Evolutionary conservation across 139 green algal genomes (phyloP), one percentile per base, ranked within the genome.

Genomic region (Chlorella sorokiniana): DNA sequence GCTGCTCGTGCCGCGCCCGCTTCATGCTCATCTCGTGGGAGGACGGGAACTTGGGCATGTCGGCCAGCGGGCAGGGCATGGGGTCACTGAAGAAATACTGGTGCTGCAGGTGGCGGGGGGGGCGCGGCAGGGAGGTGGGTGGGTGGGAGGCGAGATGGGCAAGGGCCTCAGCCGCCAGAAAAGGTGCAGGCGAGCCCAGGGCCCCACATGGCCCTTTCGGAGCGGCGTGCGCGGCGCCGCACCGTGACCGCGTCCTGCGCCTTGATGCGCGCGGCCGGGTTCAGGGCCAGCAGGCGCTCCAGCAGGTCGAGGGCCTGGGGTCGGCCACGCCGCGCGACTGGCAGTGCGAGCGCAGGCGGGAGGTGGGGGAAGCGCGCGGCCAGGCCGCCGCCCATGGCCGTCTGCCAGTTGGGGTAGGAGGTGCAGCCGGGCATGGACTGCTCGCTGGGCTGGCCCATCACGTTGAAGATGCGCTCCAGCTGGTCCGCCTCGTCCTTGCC

Each of bases 401-500:
- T 33, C 18, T 65, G 16, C 37, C 41, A 69, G 73, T 79, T 77
- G 14, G 45, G 54, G 54, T 79, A 79, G 1, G 38, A 18, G 7
- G 73, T 56, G 73, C 73, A 79, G 52, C 73, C 73, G 27, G 87
- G 90, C 91, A 92, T 94, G 31, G 73, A 91, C 3, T 86, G 31
- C 81, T 97, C 89, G 5, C 78, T 93, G 33, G 96, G 96, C 8
- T 84, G 87, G 16, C 97, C 97, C 83, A 97, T 88, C 7, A 98
- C 81, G 31, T 88, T 56, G 78, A 95, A 96, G 69, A 99, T 99
- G 63, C 88, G 92, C 61, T 96, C 85, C 65, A 98, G 69, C 89
- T 98, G 93, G 45, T 95, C 88, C 33, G 84, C 74, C 81, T 99
- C 96, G 44, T 97, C 92, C 82, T 93, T 96, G 44, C 94, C 93